Evolutionary conservation across 345 rosid species (phyloP).

Genomic region (Sisymbrium irio): DNA sequence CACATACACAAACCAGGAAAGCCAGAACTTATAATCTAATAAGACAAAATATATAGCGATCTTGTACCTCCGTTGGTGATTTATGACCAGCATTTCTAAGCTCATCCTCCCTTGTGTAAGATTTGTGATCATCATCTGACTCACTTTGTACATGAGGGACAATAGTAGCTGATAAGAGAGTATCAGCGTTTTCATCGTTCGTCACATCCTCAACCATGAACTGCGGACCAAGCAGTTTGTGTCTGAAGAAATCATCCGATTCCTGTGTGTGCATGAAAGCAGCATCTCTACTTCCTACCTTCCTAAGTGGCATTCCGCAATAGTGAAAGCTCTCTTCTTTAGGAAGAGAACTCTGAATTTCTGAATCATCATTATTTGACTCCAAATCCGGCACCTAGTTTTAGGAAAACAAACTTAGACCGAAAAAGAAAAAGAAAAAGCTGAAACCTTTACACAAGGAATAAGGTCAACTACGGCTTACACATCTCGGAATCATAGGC

Average conservation of each 20-base stretch:
- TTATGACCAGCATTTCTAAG: slow-evolving; percentile 34
- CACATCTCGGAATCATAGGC: slow-evolving; percentile 31
- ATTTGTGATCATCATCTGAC: slow-evolving; percentile 37
- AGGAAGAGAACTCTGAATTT: slow-evolving; percentile 24
- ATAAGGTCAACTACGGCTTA: slow-evolving; percentile 34
- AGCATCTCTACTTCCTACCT: slow-evolving; percentile 32
- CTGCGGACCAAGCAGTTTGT: slow-evolving; percentile 23
- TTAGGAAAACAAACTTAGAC: slow-evolving; percentile 25
- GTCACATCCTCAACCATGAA: slow-evolving; percentile 73
- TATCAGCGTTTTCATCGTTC: slow-evolving; percentile 38
- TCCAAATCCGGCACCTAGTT: slow-evolving; percentile 39
- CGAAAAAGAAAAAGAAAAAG: neutral
- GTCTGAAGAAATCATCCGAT: slow-evolving; percentile 26
- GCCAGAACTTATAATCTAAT: neutral
- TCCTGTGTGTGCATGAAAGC: slow-evolving; percentile 31
- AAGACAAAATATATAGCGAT: neutral
- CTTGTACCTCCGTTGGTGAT: slow-evolving; percentile 49
- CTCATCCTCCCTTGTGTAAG: slow-evolving; percentile 35
- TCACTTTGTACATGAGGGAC: slow-evolving; percentile 46
- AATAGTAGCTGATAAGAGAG: slow-evolving; percentile 37
- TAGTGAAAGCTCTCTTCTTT: slow-evolving; percentile 32
- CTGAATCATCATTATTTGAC: slow-evolving; percentile 33
- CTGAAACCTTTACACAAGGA: neutral
- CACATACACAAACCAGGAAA: slow-evolving; percentile 5
- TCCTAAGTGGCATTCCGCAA: slow-evolving; percentile 30